phyloP scores from a whole-genome alignment of 176 grass and related monocot genomes.

The Oryza longistaminata region DNA sequence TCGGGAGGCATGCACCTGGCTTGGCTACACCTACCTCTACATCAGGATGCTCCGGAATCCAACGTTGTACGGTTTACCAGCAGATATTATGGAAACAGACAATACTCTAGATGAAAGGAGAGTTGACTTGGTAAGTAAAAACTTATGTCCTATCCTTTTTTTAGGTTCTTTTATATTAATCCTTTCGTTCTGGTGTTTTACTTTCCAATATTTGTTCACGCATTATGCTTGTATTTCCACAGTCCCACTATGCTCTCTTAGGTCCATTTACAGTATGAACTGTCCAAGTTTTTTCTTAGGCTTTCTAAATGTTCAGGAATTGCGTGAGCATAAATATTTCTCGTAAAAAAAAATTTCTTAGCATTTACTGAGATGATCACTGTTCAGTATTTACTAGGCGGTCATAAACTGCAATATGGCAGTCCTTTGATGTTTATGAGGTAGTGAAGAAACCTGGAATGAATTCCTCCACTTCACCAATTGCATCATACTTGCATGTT shows the following conservation, averaged over 20 bases:
- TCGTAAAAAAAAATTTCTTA: too few species aligned
- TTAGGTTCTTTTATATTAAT: not conserved
- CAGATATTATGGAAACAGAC: slow-evolving; percentile 73
- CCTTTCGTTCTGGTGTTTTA: not conserved
- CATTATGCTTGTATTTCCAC: slow-evolving; percentile 15
- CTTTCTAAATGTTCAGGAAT: not conserved
- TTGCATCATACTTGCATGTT: too few species aligned
- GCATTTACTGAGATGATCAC: too few species aligned
- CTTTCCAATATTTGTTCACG: slow-evolving; percentile 12
- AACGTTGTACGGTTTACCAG: slow-evolving; percentile 82
- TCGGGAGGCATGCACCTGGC: slow-evolving; percentile 83
- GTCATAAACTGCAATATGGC: too few species aligned
- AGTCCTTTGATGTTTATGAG: too few species aligned
- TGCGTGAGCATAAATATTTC: too few species aligned
- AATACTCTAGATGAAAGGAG: slow-evolving; percentile 83
- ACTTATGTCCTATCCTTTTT: not conserved
- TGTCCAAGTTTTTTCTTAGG: not conserved
- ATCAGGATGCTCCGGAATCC: slow-evolving; percentile 89
- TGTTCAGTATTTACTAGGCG: too few species aligned
- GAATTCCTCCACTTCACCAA: too few species aligned
- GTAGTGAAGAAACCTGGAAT: too few species aligned
- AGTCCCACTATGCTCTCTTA: not conserved
- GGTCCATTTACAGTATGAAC: not conserved
- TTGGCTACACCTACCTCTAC: slow-evolving; percentile 90
- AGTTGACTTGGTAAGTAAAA: slow-evolving; percentile 80